Evolutionary conservation across 139 green algal genomes (phyloP).

Genomic region (Chlorella sp.): DNA sequence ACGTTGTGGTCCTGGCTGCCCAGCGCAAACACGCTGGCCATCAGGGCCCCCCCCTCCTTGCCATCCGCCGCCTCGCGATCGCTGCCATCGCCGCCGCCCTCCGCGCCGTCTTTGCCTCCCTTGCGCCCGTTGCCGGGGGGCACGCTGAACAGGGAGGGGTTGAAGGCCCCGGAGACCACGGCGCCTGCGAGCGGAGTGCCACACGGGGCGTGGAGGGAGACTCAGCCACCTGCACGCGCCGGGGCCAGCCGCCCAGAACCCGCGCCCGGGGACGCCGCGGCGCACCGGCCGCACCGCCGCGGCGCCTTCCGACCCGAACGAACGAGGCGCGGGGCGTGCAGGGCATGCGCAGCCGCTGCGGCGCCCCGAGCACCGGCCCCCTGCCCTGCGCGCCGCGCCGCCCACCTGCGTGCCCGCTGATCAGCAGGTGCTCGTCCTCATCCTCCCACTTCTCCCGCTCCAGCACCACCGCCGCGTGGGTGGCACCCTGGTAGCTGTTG

Average conservation of each 20-base stretch:
- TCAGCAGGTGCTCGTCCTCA: constrained; percentile 30
- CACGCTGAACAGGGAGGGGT: constrained; percentile 66
- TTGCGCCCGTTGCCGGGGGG: too few species aligned
- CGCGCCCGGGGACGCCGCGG: too few species aligned
- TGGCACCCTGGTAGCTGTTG: constrained; percentile 64
- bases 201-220: too few species aligned
- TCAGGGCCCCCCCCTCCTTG: constrained; percentile 4
- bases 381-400: background rate
- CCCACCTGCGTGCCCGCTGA: constrained; percentile 41
- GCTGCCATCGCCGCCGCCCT: background rate
- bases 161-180: constrained; percentile 70
- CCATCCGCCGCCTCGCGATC: background rate
- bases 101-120: constrained; percentile 26
- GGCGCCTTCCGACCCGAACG: too few species aligned
- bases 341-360: background rate
- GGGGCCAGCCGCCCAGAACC: too few species aligned
- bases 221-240: too few species aligned
- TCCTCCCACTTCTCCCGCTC: constrained; percentile 46
- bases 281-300: too few species aligned
- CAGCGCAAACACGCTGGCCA: constrained; percentile 55
- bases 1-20: constrained; percentile 62
- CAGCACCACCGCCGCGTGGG: constrained; percentile 62
- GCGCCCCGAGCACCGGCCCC: background rate
- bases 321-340: too few species aligned
- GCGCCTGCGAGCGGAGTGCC: constrained; percentile 66